Base-by-base conservation (phyloP, 139 green algal genomes). In the Chlorella sp. region DNA sequence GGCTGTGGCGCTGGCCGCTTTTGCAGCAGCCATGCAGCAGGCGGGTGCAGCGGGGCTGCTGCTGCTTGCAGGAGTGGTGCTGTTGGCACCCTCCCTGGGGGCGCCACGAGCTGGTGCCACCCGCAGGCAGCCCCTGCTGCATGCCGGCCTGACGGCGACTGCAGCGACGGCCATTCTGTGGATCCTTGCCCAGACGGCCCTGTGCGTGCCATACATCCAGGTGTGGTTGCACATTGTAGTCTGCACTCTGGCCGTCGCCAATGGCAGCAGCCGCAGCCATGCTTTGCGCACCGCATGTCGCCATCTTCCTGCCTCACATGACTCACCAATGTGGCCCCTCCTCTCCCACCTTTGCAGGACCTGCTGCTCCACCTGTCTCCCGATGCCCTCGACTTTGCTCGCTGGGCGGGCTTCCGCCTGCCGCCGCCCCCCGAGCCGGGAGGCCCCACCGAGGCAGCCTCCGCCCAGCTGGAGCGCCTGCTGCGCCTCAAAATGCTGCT, bases 121-220 rank as follows among this genome's bases (percentile, higher is more conserved):
- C 5, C 23, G 41, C 41, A 34, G 23, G 71, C 71, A 63, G 41
- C 16, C 26, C 4, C 41, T 39, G 21, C 41, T 88, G 47, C 51
- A 70, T 21, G n/a, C 55, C 28, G 63, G 44, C 0, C 78, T 89
- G 36, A 21, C 36, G 2, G 44, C 13, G 7, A 32, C 62, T 1
- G 32, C 79, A 15, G 30, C 74, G 0, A 25, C 90, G 28, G 84
- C 81, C 9, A 72, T 57, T 2, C 41, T 39, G 12, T 92, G 88
- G 88, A 84, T 92, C 72, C 28, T 92, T 41, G 44, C 73, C 9
- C 89, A 92, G 80, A 92, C 91, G 44, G 65, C 80, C 1, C 51
- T 90, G 56, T 64, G 86, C 11, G 64, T 87, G 32, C 32, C 55
- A 1, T 80, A 55, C 30, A 20, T 87, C 23, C 65, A 65, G 74